A percentile compares a stretch with the other conserved stretches of the same genome.
These are phyloP conservation scores for Xylaria scruposa DNA, from an alignment of 495 filamentous ascomycete species.

Conservation along the genomic window DNA sequence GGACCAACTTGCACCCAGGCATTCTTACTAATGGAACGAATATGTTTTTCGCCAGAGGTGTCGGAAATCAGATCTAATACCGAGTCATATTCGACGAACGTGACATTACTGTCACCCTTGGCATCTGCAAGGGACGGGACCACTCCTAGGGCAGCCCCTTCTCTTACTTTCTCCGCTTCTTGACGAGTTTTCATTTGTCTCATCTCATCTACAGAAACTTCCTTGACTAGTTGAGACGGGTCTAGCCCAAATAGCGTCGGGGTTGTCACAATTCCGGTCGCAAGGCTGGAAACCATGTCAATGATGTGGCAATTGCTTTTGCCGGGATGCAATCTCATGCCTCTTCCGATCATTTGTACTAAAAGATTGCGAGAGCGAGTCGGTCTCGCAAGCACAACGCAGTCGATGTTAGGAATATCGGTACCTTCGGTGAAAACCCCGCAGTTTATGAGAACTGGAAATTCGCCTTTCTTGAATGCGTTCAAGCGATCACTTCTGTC, in stretches of 20 bases:
- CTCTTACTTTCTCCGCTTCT: constrained; percentile 43
- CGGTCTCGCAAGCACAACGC: constrained; percentile 84
- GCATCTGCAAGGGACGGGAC: neutral
- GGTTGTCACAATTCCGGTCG: constrained; percentile 82
- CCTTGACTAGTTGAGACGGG: constrained; percentile 77
- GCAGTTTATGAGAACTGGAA: constrained; percentile 90
- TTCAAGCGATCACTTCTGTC: constrained; percentile 71
- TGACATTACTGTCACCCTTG: constrained; percentile 48
- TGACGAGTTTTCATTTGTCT: constrained; percentile 55
- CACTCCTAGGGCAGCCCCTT: constrained; percentile 29
- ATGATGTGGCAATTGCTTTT: constrained; percentile 95
- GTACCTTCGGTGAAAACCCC: constrained; percentile 96
- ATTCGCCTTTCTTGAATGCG: constrained; percentile 76
- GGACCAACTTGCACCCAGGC: constrained; percentile 80
- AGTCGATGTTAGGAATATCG: constrained; percentile 97
- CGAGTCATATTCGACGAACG: constrained; percentile 88
- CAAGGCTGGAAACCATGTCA: constrained; percentile 89
- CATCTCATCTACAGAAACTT: constrained; percentile 64
- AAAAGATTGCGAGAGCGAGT: constrained; percentile 90
- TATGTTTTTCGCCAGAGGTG: constrained; percentile 74
- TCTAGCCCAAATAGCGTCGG: constrained; percentile 95
- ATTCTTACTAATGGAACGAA: constrained; percentile 72
- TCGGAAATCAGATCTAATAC: constrained; percentile 89
- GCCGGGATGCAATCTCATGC: constrained; percentile 78
- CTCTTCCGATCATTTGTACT: constrained; percentile 97